These are phyloP conservation scores for Tulasnella sp. DNA, from an alignment of 768 basidiomycete genomes.

Conservation along the genomic window DNA sequence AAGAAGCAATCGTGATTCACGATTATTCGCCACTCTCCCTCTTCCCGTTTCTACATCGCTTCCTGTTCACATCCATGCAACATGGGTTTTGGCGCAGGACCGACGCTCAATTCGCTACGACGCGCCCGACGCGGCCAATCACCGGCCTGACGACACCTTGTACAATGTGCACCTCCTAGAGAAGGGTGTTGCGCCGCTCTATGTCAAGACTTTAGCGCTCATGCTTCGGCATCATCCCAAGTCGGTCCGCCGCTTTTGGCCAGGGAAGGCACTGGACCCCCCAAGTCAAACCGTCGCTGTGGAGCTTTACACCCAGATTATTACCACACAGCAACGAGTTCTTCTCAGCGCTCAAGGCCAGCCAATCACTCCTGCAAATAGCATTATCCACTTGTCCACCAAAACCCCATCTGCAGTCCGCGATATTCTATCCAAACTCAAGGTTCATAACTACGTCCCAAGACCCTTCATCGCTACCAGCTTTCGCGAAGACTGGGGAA, in stretches of 20 bases:
- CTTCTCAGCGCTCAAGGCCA: neutral
- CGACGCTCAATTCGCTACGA: slow-evolving; percentile 8
- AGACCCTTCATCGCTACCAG: neutral
- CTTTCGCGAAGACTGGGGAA: slow-evolving; percentile 5
- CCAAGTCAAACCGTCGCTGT: neutral
- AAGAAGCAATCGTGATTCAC: neutral
- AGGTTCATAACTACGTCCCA: neutral
- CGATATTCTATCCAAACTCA: neutral
- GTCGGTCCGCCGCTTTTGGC: neutral
- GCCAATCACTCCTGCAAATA: neutral
- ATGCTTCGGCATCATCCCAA: neutral
- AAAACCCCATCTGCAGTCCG: neutral
- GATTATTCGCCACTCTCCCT: slow-evolving; percentile 10
- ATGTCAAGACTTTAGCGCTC: neutral
- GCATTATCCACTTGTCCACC: neutral
- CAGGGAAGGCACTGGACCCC: neutral
- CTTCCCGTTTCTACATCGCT: neutral
- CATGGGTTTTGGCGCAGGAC: neutral
- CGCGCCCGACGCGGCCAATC: neutral
- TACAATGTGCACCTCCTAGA: neutral
- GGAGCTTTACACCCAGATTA: slow-evolving; percentile 1
- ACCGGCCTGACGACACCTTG: neutral
- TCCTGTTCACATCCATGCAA: slow-evolving; percentile 2
- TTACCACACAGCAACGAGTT: neutral
- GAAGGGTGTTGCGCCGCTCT: neutral